These are phyloP conservation scores for Piper longum DNA, from an alignment of 164 flowering plant species.

Conservation along the genomic window DNA sequence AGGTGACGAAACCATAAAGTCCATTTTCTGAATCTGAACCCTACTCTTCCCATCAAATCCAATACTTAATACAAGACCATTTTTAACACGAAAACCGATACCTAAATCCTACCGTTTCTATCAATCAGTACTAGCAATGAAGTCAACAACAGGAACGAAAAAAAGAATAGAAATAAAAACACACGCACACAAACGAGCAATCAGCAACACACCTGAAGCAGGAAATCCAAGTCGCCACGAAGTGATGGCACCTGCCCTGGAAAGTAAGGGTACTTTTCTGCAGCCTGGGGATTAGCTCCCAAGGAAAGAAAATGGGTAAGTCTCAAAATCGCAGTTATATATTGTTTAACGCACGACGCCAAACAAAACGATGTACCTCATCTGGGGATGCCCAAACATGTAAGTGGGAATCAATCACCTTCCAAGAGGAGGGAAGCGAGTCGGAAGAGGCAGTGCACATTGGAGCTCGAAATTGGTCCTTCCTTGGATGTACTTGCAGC, in stretches of 20 bases:
- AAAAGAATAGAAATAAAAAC: neutral
- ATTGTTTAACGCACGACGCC: neutral
- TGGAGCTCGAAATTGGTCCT: too few relatives aligned
- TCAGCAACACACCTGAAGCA: constrained; percentile 43
- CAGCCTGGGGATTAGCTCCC: constrained; percentile 1
- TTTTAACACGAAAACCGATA: too few relatives aligned
- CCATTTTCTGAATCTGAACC: too few relatives aligned
- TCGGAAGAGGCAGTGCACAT: too few relatives aligned
- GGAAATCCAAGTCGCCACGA: constrained; percentile 51
- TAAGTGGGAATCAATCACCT: constrained; percentile 68
- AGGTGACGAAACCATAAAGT: too few relatives aligned
- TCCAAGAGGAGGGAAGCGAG: constrained; percentile 7
- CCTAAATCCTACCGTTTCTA: too few relatives aligned
- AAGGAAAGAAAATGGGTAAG: neutral
- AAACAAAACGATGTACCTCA: constrained; percentile 30
- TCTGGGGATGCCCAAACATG: constrained; percentile 90
- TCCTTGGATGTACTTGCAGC: too few relatives aligned
- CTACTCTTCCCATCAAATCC: too few relatives aligned
- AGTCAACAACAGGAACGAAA: neutral
- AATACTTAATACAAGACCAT: too few relatives aligned
- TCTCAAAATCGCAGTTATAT: neutral
- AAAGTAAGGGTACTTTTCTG: constrained; percentile 56
- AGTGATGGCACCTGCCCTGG: constrained; percentile 89
- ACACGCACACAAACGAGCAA: too few relatives aligned
- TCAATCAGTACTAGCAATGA: too few relatives aligned